A percentile compares a stretch with the other conserved stretches of the same genome.
Evolutionary conservation across 805 yeast species (phyloP).

Genomic region (Blastobotrys chiropterorum): DNA sequence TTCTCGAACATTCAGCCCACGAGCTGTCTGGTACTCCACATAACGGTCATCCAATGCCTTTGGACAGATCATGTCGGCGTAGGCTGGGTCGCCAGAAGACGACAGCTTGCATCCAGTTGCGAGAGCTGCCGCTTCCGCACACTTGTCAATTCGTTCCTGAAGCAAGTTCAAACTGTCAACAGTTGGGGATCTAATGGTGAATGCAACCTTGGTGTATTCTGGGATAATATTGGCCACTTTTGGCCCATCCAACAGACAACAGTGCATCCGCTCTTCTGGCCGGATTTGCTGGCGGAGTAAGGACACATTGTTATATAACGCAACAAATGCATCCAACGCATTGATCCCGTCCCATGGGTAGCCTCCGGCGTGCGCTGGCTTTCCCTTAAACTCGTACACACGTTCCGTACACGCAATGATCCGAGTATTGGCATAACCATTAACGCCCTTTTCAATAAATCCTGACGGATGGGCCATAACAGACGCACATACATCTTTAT

Average conservation of each 20-base stretch:
- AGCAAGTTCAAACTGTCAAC: background rate
- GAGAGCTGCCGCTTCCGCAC: constrained; percentile 5
- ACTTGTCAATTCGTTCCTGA: background rate
- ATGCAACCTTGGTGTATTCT: constrained; percentile 8
- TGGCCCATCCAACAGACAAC: constrained; percentile 24
- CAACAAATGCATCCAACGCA: constrained; percentile 28
- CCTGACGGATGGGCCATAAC: constrained; percentile 25
- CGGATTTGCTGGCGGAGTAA: constrained; percentile 27
- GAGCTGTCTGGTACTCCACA: background rate
- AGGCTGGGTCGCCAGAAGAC: background rate
- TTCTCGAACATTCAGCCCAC: constrained; percentile 1
- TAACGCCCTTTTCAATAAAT: background rate
- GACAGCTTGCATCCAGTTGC: constrained; percentile 6
- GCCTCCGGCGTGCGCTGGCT: constrained; percentile 28
- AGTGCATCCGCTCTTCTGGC: constrained; percentile 26
- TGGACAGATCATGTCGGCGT: constrained; percentile 1
- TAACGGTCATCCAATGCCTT: constrained; percentile 1
- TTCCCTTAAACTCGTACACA: constrained; percentile 23
- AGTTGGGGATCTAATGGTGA: background rate
- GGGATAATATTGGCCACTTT: constrained; percentile 26
- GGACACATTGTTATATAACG: constrained; percentile 24
- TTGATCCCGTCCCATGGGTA: constrained; percentile 29
- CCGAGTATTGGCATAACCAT: background rate
- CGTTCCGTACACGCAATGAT: background rate
- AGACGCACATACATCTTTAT: constrained; percentile 22